These are phyloP conservation scores for Russula griseocarnosa DNA, from an alignment of 768 basidiomycete species.

Conservation along the genomic window DNA sequence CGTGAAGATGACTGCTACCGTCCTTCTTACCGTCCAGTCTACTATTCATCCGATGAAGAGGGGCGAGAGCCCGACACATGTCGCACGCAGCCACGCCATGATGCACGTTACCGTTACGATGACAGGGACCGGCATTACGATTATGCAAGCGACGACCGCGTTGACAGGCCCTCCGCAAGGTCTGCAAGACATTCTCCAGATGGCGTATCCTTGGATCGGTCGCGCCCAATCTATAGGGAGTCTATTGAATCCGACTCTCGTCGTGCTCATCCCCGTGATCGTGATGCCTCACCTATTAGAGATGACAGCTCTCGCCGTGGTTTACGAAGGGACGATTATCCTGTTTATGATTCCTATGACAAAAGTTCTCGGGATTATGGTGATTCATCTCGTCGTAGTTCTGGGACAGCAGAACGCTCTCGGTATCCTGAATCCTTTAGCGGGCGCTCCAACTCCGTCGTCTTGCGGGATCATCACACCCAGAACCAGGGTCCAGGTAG, in stretches of 20 bases:
- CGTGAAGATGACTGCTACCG: constrained; percentile 25
- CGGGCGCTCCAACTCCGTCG: constrained; percentile 15
- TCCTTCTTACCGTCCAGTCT: constrained; percentile 8
- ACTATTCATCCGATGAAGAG: constrained; percentile 23
- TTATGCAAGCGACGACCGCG: constrained; percentile 12
- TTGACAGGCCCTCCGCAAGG: constrained; percentile 4
- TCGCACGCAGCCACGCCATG: constrained; percentile 9
- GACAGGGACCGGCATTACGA: constrained; percentile 17
- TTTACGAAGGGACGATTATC: constrained; percentile 22
- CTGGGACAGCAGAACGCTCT: constrained; percentile 18
- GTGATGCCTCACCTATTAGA: constrained; percentile 22
- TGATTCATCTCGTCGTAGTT: constrained; percentile 15
- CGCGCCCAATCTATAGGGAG: constrained; percentile 19
- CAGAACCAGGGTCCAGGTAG: constrained; percentile 26
- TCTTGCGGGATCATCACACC: constrained; percentile 17
- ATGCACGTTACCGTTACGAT: constrained; percentile 11
- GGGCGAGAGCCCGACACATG: constrained; percentile 12
- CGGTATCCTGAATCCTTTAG: constrained; percentile 15
- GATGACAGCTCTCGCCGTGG: constrained; percentile 24
- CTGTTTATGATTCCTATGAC: constrained; percentile 23
- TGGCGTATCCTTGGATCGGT: constrained; percentile 15
- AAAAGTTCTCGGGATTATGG: constrained; percentile 21
- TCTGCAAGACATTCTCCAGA: constrained; percentile 16
- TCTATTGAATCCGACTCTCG: constrained; percentile 15
- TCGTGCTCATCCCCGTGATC: constrained; percentile 16